Percentiles rank a stretch among this genome's conserved stretches.
These are phyloP conservation scores for Ephemerocybe angulata DNA, from an alignment of 768 basidiomycete genomes.

Conservation along the genomic window DNA sequence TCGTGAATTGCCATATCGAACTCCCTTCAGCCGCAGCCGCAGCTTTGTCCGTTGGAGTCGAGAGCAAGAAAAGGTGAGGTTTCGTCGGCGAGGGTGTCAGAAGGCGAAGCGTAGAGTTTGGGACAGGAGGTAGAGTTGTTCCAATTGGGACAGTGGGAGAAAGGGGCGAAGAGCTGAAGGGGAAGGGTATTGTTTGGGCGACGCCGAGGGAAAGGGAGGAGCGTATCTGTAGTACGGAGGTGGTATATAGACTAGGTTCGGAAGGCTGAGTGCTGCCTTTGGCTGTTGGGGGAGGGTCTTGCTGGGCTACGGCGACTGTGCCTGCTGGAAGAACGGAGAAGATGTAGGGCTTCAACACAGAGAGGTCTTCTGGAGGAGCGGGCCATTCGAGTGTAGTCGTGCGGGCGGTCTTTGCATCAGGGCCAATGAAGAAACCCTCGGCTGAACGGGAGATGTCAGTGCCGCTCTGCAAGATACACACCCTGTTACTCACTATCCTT, in stretches of 20 bases:
- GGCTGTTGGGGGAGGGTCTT: constrained; percentile 19
- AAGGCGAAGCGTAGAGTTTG: constrained; percentile 57
- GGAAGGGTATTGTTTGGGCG: constrained; percentile 62
- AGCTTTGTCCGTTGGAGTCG: constrained; percentile 72
- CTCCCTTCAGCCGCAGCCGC: constrained; percentile 67
- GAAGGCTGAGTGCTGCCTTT: constrained; percentile 18
- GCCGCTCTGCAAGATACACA: background rate
- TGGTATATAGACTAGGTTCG: constrained; percentile 41
- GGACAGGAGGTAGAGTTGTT: background rate
- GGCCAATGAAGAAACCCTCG: constrained; percentile 62
- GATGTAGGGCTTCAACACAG: constrained; percentile 73
- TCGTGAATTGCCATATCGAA: constrained; percentile 69
- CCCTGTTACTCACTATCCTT: constrained; percentile 65
- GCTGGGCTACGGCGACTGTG: constrained; percentile 37
- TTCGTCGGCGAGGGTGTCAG: constrained; percentile 56
- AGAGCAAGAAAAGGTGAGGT: constrained; percentile 58
- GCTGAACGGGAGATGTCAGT: constrained; percentile 37
- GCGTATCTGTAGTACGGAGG: constrained; percentile 64
- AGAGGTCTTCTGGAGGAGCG: constrained; percentile 83
- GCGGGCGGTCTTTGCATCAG: constrained; percentile 53
- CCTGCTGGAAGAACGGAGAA: constrained; percentile 72
- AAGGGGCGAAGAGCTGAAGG: constrained; percentile 44
- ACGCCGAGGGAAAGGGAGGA: constrained; percentile 64
- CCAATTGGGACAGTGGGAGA: constrained; percentile 8
- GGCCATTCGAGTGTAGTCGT: constrained; percentile 63